Conservation (phyloP, 345 rosid species). For the Hirschfeldia incana region DNA sequence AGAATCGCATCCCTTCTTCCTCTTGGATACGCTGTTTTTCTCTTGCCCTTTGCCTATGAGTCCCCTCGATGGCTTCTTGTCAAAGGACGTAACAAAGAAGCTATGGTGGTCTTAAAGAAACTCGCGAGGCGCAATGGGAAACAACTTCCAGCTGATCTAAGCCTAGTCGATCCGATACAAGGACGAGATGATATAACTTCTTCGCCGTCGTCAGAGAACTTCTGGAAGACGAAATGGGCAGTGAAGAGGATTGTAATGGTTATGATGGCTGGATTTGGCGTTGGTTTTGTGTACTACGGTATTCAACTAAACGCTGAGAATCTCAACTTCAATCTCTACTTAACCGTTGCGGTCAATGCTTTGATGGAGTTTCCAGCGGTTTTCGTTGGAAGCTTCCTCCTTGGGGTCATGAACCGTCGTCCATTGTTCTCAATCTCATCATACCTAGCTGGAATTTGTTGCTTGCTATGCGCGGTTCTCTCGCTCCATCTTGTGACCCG, state of each 20-base stretch:
- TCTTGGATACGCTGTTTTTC: constrained; percentile 44
- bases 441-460: constrained; percentile 47
- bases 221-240: constrained; percentile 70
- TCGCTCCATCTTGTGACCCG: constrained; percentile 20
- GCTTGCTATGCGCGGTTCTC: constrained; percentile 63
- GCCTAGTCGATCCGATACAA: constrained; percentile 39
- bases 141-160: constrained; percentile 47
- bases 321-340: constrained; percentile 61
- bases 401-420: constrained; percentile 57
- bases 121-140: constrained; percentile 56
- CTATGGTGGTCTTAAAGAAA: constrained; percentile 46
- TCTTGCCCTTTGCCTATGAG: constrained; percentile 58
- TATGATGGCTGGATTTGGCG: constrained; percentile 65
- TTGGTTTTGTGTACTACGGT: constrained; percentile 73
- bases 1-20: constrained; percentile 55
- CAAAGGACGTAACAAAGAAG: constrained; percentile 56
- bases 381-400: constrained; percentile 48
- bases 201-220: constrained; percentile 33
- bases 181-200: not conserved
- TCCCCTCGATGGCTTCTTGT: constrained; percentile 81
- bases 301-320: constrained; percentile 72
- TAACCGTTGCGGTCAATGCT: constrained; percentile 63
- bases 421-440: constrained; percentile 53
- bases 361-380: constrained; percentile 77
- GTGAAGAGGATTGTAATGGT: constrained; percentile 50